Percentiles rank a stretch among this genome's conserved stretches.
Conservation (phyloP, 805 yeast genomes). For the Priceomyces castillae region DNA sequence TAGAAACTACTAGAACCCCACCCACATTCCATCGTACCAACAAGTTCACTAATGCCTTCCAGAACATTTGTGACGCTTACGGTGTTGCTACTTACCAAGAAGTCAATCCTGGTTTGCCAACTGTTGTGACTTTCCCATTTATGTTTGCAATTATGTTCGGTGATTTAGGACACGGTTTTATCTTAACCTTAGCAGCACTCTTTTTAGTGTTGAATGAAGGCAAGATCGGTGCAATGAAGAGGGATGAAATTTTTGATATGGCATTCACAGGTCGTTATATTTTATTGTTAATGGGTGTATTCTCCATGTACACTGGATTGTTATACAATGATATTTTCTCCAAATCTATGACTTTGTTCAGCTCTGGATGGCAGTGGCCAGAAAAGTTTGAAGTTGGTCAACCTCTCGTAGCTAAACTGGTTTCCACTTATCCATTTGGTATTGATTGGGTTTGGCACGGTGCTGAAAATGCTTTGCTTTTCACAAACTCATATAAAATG, state of each 20-base stretch:
- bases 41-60: constrained; percentile 91
- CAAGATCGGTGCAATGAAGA: constrained; percentile 60
- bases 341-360: constrained; percentile 81
- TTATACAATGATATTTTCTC: constrained; percentile 93
- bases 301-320: constrained; percentile 94
- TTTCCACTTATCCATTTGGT: constrained; percentile 78
- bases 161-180: constrained; percentile 93
- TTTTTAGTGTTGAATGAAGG: constrained; percentile 71
- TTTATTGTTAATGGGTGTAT: constrained; percentile 84
- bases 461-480: constrained; percentile 83
- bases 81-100: constrained; percentile 92
- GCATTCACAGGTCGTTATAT: constrained; percentile 93
- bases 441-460: constrained; percentile 97
- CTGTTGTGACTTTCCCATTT: constrained; percentile 93
- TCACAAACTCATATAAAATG: constrained; percentile 96
- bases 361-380: constrained; percentile 95
- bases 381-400: constrained; percentile 66
- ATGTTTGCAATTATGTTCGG: constrained; percentile 99
- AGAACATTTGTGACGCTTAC: constrained; percentile 90
- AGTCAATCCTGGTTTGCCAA: constrained; percentile 94
- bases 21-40: constrained; percentile 96
- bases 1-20: constrained; percentile 80
- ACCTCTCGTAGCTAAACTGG: constrained; percentile 59
- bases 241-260: constrained; percentile 96
- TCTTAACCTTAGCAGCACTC: constrained; percentile 72